phyloP scores from a whole-genome alignment of 129 eudicot genomes.

The Flaveria ramosissima region DNA sequence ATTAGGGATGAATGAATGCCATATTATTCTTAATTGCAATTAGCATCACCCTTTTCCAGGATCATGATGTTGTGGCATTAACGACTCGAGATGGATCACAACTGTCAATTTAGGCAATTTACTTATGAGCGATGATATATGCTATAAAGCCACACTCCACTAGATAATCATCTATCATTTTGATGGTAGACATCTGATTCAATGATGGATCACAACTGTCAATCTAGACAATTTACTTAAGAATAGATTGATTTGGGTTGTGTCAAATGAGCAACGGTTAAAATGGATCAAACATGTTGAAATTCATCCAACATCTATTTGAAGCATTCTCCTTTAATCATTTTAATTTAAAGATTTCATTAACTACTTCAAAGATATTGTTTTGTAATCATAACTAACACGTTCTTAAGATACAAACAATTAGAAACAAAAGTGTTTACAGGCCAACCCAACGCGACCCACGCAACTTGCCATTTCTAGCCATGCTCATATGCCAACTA shows the following conservation, averaged over 20 bases:
- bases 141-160: not conserved
- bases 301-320: not conserved
- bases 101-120: not conserved
- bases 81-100: not conserved
- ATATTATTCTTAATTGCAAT: not conserved
- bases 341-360: too few relatives aligned
- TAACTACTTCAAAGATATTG: not conserved
- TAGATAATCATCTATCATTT: not conserved
- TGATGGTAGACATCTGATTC: not conserved
- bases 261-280: too few relatives aligned
- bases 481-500: not conserved
- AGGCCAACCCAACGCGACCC: not conserved
- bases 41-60: not conserved
- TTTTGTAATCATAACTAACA: not conserved
- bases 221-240: not conserved
- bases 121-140: not conserved
- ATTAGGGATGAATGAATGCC: not conserved
- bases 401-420: not conserved
- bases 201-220: not conserved
- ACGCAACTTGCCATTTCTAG: slow-evolving; percentile 1
- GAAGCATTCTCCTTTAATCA: not conserved
- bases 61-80: not conserved
- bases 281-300: not conserved
- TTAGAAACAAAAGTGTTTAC: not conserved
- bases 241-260: not conserved